phyloP scores from a whole-genome alignment of 1,139 yeast genomes.

The Protomyces pachydermus region DNA sequence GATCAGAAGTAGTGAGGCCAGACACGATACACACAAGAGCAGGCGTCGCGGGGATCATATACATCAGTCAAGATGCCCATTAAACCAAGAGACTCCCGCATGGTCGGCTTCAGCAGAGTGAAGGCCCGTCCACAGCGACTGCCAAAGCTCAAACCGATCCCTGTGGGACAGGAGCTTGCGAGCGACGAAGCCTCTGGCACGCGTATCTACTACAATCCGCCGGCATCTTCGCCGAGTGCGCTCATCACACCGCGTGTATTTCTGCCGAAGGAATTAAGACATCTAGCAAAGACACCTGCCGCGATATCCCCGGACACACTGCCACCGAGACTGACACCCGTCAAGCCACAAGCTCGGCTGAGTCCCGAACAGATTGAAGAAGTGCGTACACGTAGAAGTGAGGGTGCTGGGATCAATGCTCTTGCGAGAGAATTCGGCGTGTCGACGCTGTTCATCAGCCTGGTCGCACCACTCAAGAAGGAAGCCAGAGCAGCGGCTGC shows the following conservation, averaged over 20 bases:
- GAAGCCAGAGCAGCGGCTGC: constrained; percentile 1
- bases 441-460: constrained; percentile 17
- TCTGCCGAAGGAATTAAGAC: constrained; percentile 18
- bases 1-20: neutral
- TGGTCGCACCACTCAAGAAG: constrained; percentile 18
- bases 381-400: neutral
- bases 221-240: constrained; percentile 26
- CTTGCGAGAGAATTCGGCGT: constrained; percentile 20
- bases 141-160: constrained; percentile 18
- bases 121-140: constrained; percentile 21
- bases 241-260: constrained; percentile 20
- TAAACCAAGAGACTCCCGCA: constrained; percentile 23
- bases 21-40: neutral
- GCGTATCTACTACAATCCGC: constrained; percentile 25
- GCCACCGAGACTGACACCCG: constrained; percentile 17
- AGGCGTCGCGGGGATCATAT: no score
- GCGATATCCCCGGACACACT: neutral
- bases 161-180: constrained; percentile 21
- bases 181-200: constrained; percentile 6
- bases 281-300: neutral
- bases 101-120: constrained; percentile 20
- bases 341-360: constrained; percentile 4
- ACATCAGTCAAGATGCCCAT: constrained; percentile 10
- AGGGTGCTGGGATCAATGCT: constrained; percentile 5
- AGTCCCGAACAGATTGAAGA: constrained; percentile 12